Evolutionary conservation across 1,284 basidiomycete genomes (phyloP), one percentile per base, ranked within the genome.

Genomic region (Papiliotrema laurentii): DNA sequence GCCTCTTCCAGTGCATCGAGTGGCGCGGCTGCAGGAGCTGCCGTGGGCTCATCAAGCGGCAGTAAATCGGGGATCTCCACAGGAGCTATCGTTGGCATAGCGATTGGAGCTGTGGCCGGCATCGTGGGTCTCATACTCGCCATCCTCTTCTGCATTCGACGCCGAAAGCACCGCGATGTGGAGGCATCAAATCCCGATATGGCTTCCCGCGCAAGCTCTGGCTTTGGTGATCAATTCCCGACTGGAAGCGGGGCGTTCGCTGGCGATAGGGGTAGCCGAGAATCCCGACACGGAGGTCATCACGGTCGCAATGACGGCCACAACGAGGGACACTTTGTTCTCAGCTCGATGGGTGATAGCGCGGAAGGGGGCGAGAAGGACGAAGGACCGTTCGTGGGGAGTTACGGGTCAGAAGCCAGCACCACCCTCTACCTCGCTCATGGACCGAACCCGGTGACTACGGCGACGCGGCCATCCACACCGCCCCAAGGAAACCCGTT

Each of bases 71-170:
- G 43, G 21, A 22, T 66, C 13, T 43, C 54, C 11, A 59, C 60
- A 7, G 68, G 68, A 10, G 67, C 64, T 5, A 69, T 72, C 27
- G 70, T 59, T 1, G 70, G 70, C 5, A 63, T 66, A 18, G 68
- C 67, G 22, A 51, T 69, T 28, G 70, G 66, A 16, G 63, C 61
- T 2, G 10, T 72, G 14, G 59, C 49, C 3, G 64, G 51, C 11
- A 28, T 68, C 13, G 56, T 43, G 3, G 38, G 56, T n/a, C 43
- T 64, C 13, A 61, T 47, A 1, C 25, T 60, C 1, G 33, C 66
- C 1, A 43, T 50, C 11, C 48, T 64, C 33, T 59, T 59, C 53
- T 67, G 56, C 34, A 31, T 51, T 5, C 53, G 56, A 19, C 45
- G 51, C 34, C 43, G 48, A 36, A 26, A 47, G 14, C 11, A 18